phyloP scores from a whole-genome alignment of 345 rosid species.

The Pugionium cornutum region DNA sequence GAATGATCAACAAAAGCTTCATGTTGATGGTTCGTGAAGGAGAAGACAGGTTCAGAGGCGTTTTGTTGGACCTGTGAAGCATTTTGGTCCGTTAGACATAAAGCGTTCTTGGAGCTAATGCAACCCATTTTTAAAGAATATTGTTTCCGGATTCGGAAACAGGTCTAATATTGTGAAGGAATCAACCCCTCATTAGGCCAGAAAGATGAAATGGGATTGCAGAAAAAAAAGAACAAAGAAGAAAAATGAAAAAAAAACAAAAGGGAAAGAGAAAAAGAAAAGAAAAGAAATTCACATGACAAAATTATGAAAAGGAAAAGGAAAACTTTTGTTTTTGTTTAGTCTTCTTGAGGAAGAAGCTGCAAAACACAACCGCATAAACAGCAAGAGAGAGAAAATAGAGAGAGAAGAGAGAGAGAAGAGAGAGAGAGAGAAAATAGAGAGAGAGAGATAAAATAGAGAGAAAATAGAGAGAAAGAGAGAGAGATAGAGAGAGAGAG shows the following conservation, averaged over 20 bases:
- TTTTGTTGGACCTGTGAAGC: constrained; percentile 43
- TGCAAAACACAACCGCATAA: constrained; percentile 44
- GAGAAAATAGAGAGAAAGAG: too few species aligned
- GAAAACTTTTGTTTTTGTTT: constrained; percentile 12
- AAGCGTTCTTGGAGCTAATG: constrained; percentile 56
- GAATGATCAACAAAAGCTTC: constrained; percentile 36
- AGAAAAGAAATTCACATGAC: constrained; percentile 32
- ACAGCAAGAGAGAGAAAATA: constrained; percentile 31
- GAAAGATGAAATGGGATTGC: constrained; percentile 39
- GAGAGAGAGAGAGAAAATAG: too few species aligned
- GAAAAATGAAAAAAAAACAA: constrained; percentile 28
- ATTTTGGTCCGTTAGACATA: constrained; percentile 34
- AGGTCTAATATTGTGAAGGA: constrained; percentile 42
- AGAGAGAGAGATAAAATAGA: too few species aligned
- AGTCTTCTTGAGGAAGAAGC: constrained; percentile 42
- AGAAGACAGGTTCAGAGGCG: constrained; percentile 18
- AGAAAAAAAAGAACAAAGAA: constrained; percentile 39
- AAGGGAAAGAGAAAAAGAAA: constrained; percentile 29
- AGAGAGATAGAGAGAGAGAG: too few species aligned
- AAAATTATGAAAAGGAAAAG: constrained; percentile 37
- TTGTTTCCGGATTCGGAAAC: constrained; percentile 52
- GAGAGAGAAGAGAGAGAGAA: constrained; percentile 24
- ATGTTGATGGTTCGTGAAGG: constrained; percentile 37
- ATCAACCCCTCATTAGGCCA: constrained; percentile 48
- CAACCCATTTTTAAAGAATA: constrained; percentile 60